These are phyloP conservation scores for Tylopilus sp. DNA, from an alignment of 768 basidiomycete genomes.

Conservation along the genomic window DNA sequence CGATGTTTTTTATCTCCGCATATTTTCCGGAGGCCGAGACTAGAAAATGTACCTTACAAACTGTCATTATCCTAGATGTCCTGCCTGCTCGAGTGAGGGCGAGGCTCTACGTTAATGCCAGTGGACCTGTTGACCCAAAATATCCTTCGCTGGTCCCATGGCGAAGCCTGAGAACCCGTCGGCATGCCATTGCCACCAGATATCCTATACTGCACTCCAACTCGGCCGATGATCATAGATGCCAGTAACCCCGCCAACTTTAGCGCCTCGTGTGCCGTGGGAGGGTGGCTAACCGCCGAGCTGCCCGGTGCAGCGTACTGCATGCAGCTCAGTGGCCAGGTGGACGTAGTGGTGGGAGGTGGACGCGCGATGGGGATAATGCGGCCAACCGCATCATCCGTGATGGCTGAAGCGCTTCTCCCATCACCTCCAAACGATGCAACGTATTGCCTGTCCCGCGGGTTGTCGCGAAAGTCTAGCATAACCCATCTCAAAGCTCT, in stretches of 20 bases:
- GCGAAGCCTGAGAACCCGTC: constrained; percentile 35
- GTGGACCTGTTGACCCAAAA: background rate
- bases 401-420: constrained; percentile 21
- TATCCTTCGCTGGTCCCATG: constrained; percentile 34
- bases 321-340: constrained; percentile 16
- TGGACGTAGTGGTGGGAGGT: background rate
- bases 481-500: constrained; percentile 30
- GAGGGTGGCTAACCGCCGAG: constrained; percentile 28
- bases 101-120: background rate
- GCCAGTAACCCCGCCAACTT: constrained; percentile 48
- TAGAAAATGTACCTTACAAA: background rate
- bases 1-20: background rate
- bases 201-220: constrained; percentile 27
- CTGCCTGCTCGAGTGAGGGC: constrained; percentile 6
- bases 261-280: constrained; percentile 49
- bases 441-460: constrained; percentile 23
- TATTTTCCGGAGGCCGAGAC: background rate
- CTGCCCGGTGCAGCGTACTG: constrained; percentile 1
- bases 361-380: constrained; percentile 18
- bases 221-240: constrained; percentile 38
- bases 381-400: constrained; percentile 13
- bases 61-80: background rate
- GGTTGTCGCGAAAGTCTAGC: constrained; percentile 35
- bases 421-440: constrained; percentile 1
- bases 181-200: constrained; percentile 23